phyloP scores from a whole-genome alignment of 768 basidiomycete species.

The Suillus subalutaceus region DNA sequence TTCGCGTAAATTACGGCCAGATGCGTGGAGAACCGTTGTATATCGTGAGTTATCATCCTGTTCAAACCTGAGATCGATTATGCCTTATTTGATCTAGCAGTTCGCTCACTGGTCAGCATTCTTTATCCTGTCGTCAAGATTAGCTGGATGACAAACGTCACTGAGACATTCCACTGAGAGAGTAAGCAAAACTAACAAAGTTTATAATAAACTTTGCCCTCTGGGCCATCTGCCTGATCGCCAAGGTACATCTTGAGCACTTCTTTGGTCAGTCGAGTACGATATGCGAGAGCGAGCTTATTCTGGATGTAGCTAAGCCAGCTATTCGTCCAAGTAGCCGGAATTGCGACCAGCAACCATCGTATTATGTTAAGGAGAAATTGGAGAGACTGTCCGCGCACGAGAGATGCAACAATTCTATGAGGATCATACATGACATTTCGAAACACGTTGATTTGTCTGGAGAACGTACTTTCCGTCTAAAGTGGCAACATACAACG shows the following conservation, averaged over 20 bases:
- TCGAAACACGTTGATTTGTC: background rate
- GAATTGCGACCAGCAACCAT: conserved; percentile 92
- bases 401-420: conserved; percentile 94
- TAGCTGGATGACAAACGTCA: conserved; percentile 52
- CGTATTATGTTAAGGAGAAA: conserved; percentile 86
- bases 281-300: conserved; percentile 88
- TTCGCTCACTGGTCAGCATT: conserved; percentile 84
- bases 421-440: conserved; percentile 10
- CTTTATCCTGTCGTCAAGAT: conserved; percentile 94
- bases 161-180: conserved; percentile 4
- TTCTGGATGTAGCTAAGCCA: conserved; percentile 94
- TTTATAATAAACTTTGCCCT: conserved; percentile 93
- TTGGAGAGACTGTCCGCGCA: conserved; percentile 76
- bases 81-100: background rate
- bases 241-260: conserved; percentile 87
- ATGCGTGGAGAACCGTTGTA: conserved; percentile 88
- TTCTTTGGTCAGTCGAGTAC: conserved; percentile 82
- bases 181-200: conserved; percentile 54
- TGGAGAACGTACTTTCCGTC: conserved; percentile 76
- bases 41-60: conserved; percentile 95
- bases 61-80: background rate
- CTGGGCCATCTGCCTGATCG: conserved; percentile 59
- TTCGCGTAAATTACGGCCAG: conserved; percentile 95
- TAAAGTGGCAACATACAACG: conserved; percentile 90
- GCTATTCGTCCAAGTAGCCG: conserved; percentile 91